Evolutionary conservation across 257 asterid species (phyloP), one percentile per base, ranked within the genome.

Genomic region (Pogostemon cablin): DNA sequence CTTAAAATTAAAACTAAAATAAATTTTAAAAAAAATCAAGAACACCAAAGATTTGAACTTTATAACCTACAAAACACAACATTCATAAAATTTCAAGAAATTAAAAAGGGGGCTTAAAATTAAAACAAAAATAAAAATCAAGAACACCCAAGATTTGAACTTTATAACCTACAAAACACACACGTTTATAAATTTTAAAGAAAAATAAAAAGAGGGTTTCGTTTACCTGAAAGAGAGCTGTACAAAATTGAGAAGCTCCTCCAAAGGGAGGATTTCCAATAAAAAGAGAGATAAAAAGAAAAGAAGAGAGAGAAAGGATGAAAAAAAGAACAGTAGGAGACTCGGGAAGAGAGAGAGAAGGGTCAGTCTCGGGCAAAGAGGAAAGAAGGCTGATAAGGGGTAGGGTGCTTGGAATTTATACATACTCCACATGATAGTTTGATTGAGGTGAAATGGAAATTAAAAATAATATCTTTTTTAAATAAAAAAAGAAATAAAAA

Each of bases 311-410:
- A 54, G 59, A 43, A 68, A 50, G 62, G 59, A 62, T 15, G 46
- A 68, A 57, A 55, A 40, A n/a, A 57, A 61, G 57, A 20, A 61
- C 0, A 15, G 37, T 7, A 4, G 63, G 8, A 73, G 38, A 42
- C 12, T 37, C 15, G 15, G 15, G 62, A 47, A 83, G 75, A 65
- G 52, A 46, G 68, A 48, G 75, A 76, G 63, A 82, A 81, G 44
- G 83, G 91, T 66, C 81, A 68, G 86, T 47, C 69, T 76, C 60
- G 79, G 81, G 77, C 77, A 68, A 60, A 67, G 90, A 78, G 78
- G 70, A 80, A 83, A 72, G 95, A 86, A 85, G 86, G 80, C 59
- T 72, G 69, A 47, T 0, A 3, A 34, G 77, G 50, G 64, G 56
- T 37, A 38, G 64, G 67, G 49, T 71, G 50, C n/a, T 8, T 72